phyloP scores from a whole-genome alignment of 2,329 filamentous ascomycete genomes.

The Epicoccum nigrum region DNA sequence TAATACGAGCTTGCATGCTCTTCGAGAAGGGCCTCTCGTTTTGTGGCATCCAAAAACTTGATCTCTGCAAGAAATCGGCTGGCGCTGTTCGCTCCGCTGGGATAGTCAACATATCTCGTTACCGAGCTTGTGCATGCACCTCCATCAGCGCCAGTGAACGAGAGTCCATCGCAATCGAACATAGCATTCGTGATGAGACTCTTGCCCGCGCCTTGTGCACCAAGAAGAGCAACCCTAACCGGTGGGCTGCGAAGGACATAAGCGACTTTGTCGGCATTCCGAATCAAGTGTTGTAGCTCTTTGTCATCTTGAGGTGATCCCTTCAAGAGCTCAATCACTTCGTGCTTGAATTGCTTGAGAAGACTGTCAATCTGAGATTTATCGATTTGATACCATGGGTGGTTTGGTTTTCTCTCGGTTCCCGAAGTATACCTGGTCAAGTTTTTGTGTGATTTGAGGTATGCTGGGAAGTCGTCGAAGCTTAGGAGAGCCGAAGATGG shows the following conservation, averaged over 20 bases:
- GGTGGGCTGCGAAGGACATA: constrained; percentile 14
- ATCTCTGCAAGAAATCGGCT: constrained; percentile 20
- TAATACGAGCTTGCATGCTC: constrained; percentile 16
- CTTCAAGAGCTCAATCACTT: not conserved
- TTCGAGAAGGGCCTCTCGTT: constrained; percentile 20
- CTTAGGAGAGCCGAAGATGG: not conserved
- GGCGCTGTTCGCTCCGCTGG: not conserved
- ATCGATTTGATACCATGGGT: constrained; percentile 9
- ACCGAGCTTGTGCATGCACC: constrained; percentile 27
- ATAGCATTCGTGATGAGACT: constrained; percentile 25
- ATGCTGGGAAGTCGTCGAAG: constrained; percentile 11
- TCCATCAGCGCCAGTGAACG: constrained; percentile 28
- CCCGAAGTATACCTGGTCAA: constrained; percentile 1
- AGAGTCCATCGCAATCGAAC: constrained; percentile 25
- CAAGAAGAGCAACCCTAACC: constrained; percentile 24
- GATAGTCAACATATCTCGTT: constrained; percentile 16
- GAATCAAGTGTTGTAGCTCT: constrained; percentile 21
- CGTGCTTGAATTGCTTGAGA: constrained; percentile 1
- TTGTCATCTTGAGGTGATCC: constrained; percentile 12
- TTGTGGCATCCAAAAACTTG: constrained; percentile 19
- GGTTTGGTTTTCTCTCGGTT: constrained; percentile 1
- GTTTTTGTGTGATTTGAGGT: not conserved
- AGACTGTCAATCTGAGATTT: not conserved
- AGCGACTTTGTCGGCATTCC: constrained; percentile 7
- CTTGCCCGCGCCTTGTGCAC: constrained; percentile 34